Evolutionary conservation across 192 early-diverging fungal genomes (phyloP), one percentile per base, ranked within the genome.

Genomic region (Linderina pennispora): DNA sequence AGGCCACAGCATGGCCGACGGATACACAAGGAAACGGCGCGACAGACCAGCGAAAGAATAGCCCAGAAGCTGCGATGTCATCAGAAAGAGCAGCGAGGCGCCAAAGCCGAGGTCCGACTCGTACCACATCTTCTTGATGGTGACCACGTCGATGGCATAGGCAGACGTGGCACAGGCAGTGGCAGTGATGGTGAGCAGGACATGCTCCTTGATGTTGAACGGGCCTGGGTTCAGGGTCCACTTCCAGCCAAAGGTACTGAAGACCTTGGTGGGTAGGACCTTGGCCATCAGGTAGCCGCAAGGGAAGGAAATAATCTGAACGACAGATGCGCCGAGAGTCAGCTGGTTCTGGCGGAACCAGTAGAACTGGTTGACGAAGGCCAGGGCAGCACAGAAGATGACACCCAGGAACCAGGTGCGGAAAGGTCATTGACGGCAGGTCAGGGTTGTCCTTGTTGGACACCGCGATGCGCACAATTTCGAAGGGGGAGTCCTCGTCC

Each of bases 161-260:
- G 76, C 66, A 24, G 77, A 74, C 11, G 65, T 76, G 8, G 74
- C 79, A 10, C 74, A 76, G 14, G 77, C 69, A 38, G 76, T 78
- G 48, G 77, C 82, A 62, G 84, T 77, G 42, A 88, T 64, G 25
- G 73, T 75, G 36, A 86, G 81, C 18, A 90, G 63, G 4, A 80
- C 85, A 54, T 88, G 83, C 36, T 87, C 88, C 53, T 91, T 91
- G 43, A 86, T 74, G 37, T 62, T 75, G 69, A 88, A 90, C 15
- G 79, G 86, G 3, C 87, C 87, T 5, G 82, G 80, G 55, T 89
- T 89, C 14, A 86, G 66, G 6, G 38, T 40, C 38, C 38, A 31
- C 28, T 31, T 11, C 28, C 28, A 31, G 28, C 28, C 28, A 31
- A 31, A 31, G 5, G 28, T 31, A 11, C 36, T 23, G 44, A 79